Base-by-base conservation (phyloP, 768 basidiomycete genomes). In the Kwoniella sp. region DNA sequence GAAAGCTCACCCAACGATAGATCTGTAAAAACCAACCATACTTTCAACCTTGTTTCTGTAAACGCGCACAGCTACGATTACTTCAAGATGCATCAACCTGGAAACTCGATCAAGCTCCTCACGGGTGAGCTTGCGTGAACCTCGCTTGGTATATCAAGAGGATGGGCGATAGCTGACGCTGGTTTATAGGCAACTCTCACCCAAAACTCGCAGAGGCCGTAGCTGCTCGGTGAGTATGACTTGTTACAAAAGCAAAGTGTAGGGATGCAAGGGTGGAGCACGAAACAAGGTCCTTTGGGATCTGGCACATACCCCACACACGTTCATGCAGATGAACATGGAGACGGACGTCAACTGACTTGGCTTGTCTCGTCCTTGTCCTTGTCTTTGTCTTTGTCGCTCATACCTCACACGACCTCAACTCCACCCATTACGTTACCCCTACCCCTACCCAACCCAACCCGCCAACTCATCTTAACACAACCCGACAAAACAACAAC, bases 131-230 rank as follows among this genome's bases (percentile, higher is more conserved):
- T 19, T 30, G n/a, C n/a, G n/a, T n/a, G n/a, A 33, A 33, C 6
- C 33, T 33, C 13, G 33, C 33, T 33, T n/a, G n/a, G n/a, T n/a
- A n/a, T n/a, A n/a, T n/a, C 33, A n/a, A 3, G 6, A 10, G 17
- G 8, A 15, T 15, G n/a, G 30, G 33, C 7, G 2, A 47, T 9
- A 47, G 55, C 55, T 57, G 44, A 47, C n/a, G 12, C 10, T 17
- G 24, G n/a, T 2, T 47, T n/a, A 44, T 55, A 95, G 93, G 93
- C 66, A 94, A 92, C 36, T 92, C 91, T 82, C 95, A 98, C 81
- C 92, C 93, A 58, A 90, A 92, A 81, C 85, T 98, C 69, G 94
- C 94, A 36, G 89, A 94, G 80, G 88, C 91, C 73, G 91, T 98
- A 78, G 90, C 92, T 68, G 85, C 88, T 83, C 88, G 93, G 93